These are phyloP conservation scores for Ogataea hybrid DNA, from an alignment of 1,139 yeast species.

Conservation along the genomic window DNA sequence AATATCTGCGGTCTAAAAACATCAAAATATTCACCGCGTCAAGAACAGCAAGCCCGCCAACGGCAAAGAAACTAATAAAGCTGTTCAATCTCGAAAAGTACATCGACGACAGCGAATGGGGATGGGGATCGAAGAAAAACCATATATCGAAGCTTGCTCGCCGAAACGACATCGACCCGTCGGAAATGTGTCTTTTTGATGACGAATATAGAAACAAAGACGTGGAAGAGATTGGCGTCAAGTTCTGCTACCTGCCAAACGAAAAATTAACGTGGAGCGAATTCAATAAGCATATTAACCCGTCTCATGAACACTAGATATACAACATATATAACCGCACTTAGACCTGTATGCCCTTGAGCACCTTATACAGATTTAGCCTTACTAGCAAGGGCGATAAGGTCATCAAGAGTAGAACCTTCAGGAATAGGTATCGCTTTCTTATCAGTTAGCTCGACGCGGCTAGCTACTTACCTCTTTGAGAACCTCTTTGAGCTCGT, in stretches of 20 bases:
- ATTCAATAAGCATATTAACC: conserved; percentile 29
- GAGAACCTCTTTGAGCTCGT: conserved; percentile 39
- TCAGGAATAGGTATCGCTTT: conserved; percentile 49
- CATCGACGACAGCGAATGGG: conserved; percentile 63
- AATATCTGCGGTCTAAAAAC: conserved; percentile 39
- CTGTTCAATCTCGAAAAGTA: conserved; percentile 48
- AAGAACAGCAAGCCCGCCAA: conserved; percentile 60
- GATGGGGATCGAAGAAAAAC: conserved; percentile 57
- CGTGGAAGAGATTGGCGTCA: conserved; percentile 60
- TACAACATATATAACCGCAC: conserved; percentile 5
- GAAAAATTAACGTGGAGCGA: conserved; percentile 44
- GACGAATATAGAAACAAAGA: conserved; percentile 69
- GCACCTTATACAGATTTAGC: conserved; percentile 32
- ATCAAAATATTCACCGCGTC: conserved; percentile 63
- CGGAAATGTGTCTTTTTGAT: conserved; percentile 62
- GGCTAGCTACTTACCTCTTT: conserved; percentile 21
- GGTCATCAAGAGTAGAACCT: conserved; percentile 46
- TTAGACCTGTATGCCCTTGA: conserved; percentile 12
- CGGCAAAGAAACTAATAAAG: conserved; percentile 57
- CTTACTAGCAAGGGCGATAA: conserved; percentile 49
- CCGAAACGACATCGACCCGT: conserved; percentile 43
- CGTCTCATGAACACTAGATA: conserved; percentile 28
- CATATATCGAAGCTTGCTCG: conserved; percentile 54
- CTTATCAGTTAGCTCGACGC: conserved; percentile 28
- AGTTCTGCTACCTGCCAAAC: conserved; percentile 50